Conservation (phyloP, 257 asterid species). For the Salvia miltiorrhiza region DNA sequence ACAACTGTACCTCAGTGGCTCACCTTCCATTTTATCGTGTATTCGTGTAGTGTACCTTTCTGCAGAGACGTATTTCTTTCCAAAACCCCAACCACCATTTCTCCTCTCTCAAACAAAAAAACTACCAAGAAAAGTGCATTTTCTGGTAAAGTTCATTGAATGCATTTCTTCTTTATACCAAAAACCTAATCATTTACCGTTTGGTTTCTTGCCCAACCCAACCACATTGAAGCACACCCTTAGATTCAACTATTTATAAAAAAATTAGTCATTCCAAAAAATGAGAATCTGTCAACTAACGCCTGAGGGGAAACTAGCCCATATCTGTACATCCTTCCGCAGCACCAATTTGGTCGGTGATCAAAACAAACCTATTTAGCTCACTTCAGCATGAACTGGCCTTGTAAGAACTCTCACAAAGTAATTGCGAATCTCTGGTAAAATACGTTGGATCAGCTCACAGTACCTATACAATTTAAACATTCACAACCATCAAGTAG, state of each 20-base stretch:
- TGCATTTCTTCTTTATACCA: not conserved
- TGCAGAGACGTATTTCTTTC: too few relatives aligned
- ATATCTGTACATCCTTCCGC: conserved; percentile 51
- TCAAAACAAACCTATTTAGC: conserved; percentile 33
- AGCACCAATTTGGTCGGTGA: conserved; percentile 28
- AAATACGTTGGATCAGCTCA: conserved; percentile 58
- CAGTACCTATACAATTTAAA: conserved; percentile 52
- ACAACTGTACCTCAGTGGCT: too few relatives aligned
- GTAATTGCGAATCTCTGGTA: conserved; percentile 76
- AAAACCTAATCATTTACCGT: not conserved
- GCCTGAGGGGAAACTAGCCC: conserved; percentile 13
- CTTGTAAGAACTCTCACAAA: conserved; percentile 51
- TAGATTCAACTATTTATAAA: too few relatives aligned
- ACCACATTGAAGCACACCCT: not conserved
- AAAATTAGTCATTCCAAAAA: not conserved
- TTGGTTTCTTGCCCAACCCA: not conserved
- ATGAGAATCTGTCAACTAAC: conserved; percentile 1
- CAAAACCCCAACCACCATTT: too few relatives aligned
- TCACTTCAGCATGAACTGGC: conserved; percentile 34
- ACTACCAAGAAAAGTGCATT: too few relatives aligned
- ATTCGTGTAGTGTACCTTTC: too few relatives aligned
- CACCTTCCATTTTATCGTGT: too few relatives aligned
- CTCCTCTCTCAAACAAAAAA: too few relatives aligned
- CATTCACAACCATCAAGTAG: not conserved
- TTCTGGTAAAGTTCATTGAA: too few relatives aligned